Base-by-base conservation (phyloP, 1,139 yeast species). In the Kodamaea anthophila region DNA sequence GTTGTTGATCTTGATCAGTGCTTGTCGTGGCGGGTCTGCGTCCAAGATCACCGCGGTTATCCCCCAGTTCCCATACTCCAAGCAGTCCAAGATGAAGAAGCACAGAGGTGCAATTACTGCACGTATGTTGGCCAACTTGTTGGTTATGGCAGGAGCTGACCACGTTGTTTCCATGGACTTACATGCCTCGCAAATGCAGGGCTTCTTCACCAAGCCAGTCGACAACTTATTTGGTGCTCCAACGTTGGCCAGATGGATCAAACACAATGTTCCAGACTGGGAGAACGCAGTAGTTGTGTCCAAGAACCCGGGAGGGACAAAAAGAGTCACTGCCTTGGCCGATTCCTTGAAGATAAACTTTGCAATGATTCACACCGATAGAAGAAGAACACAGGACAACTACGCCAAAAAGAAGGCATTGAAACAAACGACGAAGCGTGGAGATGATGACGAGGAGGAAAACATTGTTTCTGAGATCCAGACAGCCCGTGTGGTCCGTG, bases 171-270 rank as follows among this genome's bases (percentile, higher is more conserved):
- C 96, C 5, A 88, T 91, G 97, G 99, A 91, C 55, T 67, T 91
- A 45, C 98, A 93, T 53, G 98, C 98, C 15, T 80, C 95, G 23
- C 99, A 91, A 59, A 93, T 91, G 97, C 99, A 91, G 65, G 99
- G 99, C 9, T 91, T 93, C 53, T 91, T 91, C 65, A 77, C 94
- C 24, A 87, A 87, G 49, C 98, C 99, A 0, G 97, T 91, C 16
- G 99, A 91, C 57, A 91, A 91, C 55, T 65, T 91, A 40, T 87
- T 85, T 50, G 97, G 96, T 15, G 96, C 95, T 4, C 98, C 98
- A 28, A 86, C 96, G 26, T 71, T 93, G 43, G 97, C 96, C 14
- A 77, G 86, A 48, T 93, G 98, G 98, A 88, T 91, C 50, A 79
- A 85, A 47, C 94, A 83, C 53, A 82, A 91, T 49, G 81, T 93